Evolutionary conservation across 1,284 basidiomycete genomes (phyloP).

Genomic region (Lentinus polychrous): DNA sequence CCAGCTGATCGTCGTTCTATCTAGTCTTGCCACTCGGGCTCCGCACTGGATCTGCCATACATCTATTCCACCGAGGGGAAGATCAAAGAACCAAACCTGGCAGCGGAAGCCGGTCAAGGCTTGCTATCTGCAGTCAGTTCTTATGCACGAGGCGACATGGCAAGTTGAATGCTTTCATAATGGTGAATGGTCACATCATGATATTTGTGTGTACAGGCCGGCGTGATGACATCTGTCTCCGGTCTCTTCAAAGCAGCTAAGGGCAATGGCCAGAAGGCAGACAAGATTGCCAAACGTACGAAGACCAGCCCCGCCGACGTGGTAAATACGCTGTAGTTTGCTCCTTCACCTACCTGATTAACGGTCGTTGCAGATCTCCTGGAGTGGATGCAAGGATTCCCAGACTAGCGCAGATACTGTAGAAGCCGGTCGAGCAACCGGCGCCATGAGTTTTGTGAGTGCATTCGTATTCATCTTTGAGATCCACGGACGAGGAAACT

Average conservation of each 20-base stretch:
- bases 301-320: slow-evolving; percentile 75
- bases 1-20: slow-evolving; percentile 26
- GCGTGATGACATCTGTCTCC: slow-evolving; percentile 48
- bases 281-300: slow-evolving; percentile 56
- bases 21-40: slow-evolving; percentile 43
- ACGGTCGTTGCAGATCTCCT: slow-evolving; percentile 47
- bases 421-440: slow-evolving; percentile 80
- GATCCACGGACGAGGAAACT: background rate
- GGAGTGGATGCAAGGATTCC: slow-evolving; percentile 88
- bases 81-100: slow-evolving; percentile 86
- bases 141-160: slow-evolving; percentile 72
- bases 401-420: slow-evolving; percentile 89
- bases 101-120: slow-evolving; percentile 72
- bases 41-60: slow-evolving; percentile 36
- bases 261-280: slow-evolving; percentile 46
- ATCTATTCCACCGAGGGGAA: slow-evolving; percentile 88
- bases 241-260: slow-evolving; percentile 35
- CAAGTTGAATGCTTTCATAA: slow-evolving; percentile 5
- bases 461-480: background rate
- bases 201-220: slow-evolving; percentile 29
- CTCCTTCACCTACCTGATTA: slow-evolving; percentile 23
- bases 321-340: slow-evolving; percentile 30
- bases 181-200: background rate
- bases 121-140: slow-evolving; percentile 62
- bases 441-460: slow-evolving; percentile 77